Base-by-base conservation (phyloP, 106 monocot species). In the Amphibolis antarctica region DNA sequence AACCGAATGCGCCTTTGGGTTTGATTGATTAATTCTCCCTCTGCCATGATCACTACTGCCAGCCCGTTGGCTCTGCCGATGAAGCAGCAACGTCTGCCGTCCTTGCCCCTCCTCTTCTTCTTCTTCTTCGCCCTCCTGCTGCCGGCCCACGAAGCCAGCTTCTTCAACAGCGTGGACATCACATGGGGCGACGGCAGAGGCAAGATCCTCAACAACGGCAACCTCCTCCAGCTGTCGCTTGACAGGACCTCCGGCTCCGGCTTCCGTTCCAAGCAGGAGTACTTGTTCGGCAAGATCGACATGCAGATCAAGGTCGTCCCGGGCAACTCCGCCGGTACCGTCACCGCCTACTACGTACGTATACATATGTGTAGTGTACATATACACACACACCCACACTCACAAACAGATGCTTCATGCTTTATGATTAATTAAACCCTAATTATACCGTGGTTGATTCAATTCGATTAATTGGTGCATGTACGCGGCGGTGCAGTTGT, bases 271-370 rank as follows among this genome's bases (percentile, higher is more conserved):
- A 67, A 42, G 23, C 54, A 67, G 10, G 42, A 67, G 53, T 67
- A 44, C 36, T 21, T 67, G 14, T 67, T 54, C 24, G 67, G 67
- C n/a, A 67, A 17, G 36, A 54, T 67, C 42, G 67, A 67, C 15
- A 67, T 67, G 67, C 54, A 67, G 53, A 67, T 67, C 53, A 67
- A 67, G 54, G 45, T 67, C 67, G 67, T 67, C 15, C 67, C 67
- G 14, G 55, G 67, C 5, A 55, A 67, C 42, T 53, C 67, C 42
- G 67, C 67, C 30, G 67, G 67, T 1, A 55, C 54, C 6, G 67
- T 67, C 67, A 67, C 67, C 19, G 54, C 67, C 10, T 67, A 55
- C 67, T 67, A 67, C 5, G 67, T 67, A 42, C 22, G 66, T 65
- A 63, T 1, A 14, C 10, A 12, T 31, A 7, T 6, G 28, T 17